phyloP scores from a whole-genome alignment of 805 yeast genomes.

The Kazachstania psychrophila region DNA sequence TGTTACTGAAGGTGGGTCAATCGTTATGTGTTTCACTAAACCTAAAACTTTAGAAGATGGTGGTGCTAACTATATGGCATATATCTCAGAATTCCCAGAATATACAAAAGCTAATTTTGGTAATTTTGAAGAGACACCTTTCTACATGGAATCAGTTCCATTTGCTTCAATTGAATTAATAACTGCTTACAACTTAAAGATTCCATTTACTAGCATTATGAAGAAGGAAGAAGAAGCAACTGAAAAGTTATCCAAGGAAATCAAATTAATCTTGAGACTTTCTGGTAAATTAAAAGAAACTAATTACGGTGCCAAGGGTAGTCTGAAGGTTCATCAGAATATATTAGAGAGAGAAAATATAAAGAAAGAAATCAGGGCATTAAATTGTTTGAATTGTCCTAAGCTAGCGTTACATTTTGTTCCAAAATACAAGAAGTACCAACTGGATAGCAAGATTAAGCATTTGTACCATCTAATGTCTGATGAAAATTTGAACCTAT shows the following conservation, averaged over 20 bases:
- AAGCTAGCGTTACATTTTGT: conserved; percentile 38
- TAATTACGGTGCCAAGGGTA: conserved; percentile 21
- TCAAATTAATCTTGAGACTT: conserved; percentile 15
- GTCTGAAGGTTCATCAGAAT: conserved; percentile 25
- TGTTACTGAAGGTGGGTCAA: conserved; percentile 17
- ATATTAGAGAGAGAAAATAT: conserved; percentile 24
- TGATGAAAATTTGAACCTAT: conserved; percentile 77
- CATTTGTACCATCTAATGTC: conserved; percentile 55
- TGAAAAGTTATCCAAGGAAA: conserved; percentile 18
- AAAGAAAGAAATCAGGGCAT: conserved; percentile 11
- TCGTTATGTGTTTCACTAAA: conserved; percentile 29
- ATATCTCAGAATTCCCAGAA: conserved; percentile 21
- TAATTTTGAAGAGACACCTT: conserved; percentile 23
- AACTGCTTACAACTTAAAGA: conserved; percentile 19
- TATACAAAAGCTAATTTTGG: conserved; percentile 24
- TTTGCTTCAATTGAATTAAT: conserved; percentile 25
- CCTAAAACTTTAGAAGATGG: conserved; percentile 22
- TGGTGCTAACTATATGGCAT: conserved; percentile 31
- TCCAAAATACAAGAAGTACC: conserved; percentile 38
- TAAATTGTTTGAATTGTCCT: conserved; percentile 30
- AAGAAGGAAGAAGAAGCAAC: conserved; percentile 22
- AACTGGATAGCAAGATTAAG: conserved; percentile 42
- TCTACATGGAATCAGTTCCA: conserved; percentile 22
- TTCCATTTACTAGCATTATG: conserved; percentile 22
- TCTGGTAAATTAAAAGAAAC: conserved; percentile 21